Evolutionary conservation across 2,329 filamentous ascomycete genomes (phyloP), one percentile per base, ranked within the genome.

Genomic region (Claviceps quebecensis): DNA sequence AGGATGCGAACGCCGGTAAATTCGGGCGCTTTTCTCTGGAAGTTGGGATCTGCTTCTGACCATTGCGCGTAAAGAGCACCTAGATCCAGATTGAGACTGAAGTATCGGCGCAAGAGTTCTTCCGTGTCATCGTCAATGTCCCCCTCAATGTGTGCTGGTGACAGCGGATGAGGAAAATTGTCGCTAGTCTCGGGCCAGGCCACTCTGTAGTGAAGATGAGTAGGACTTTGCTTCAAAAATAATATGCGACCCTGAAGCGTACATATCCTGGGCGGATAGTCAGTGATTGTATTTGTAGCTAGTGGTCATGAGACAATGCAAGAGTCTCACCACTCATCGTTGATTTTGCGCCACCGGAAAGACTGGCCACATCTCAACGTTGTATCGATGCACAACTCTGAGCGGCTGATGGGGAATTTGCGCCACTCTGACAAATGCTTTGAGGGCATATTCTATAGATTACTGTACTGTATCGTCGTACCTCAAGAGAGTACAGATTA

Each of bases 311-410:
- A n/a, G 14, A 34, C 5, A 44, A 40, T 16, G 13, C 48, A 1
- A 22, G 22, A 29, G 17, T 61, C 65, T 56, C 60, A 86, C 93
- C 93, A 98, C 73, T 91, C 84, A 64, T 90, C 81, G 44, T 81
- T 77, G 47, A 87, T 80, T 63, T 90, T 89, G 55, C 84, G 84
- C 93, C 93, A 98, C 72, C 91, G 83, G 60, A 98, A 98, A 0
- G 91, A 95, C 66, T 98, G 93, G 3, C 93, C 93, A 65, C 93
- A 98, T 55, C 91, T 83, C 37, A 98, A 72, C 0, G 89, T 95
- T 0, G 91, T 98, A 60, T 95, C 88, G 57, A 98, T 89, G 65
- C 88, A 96, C 4, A 98, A 78, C 64, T 98, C 93, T 4, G 83
- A 79, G 37, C 95, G 70, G 54, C 76, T 86, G 41, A 96, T 72